Conservation (phyloP, 2,329 filamentous ascomycete species). For the Ophiostoma populinum region DNA sequence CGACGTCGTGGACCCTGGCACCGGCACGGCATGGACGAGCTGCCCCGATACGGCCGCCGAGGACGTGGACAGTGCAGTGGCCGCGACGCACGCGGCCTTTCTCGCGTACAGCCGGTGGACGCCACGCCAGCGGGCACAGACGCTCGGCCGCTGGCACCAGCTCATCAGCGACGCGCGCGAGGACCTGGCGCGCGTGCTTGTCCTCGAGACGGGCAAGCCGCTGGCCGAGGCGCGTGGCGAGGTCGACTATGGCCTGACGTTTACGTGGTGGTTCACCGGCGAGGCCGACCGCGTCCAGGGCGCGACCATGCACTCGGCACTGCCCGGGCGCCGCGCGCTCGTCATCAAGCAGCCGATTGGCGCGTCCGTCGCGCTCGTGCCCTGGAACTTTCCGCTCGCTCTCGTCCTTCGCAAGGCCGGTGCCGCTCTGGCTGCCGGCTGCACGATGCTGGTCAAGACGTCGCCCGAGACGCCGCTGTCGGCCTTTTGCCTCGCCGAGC, state of each 20-base stretch:
- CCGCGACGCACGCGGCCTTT: slow-evolving; percentile 21
- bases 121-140: slow-evolving; percentile 19
- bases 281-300: slow-evolving; percentile 37
- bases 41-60: slow-evolving; percentile 28
- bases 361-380: slow-evolving; percentile 49
- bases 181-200: slow-evolving; percentile 23
- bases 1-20: slow-evolving; percentile 35
- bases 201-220: slow-evolving; percentile 39
- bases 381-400: slow-evolving; percentile 57
- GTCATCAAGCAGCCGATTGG: slow-evolving; percentile 62
- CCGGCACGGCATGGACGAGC: slow-evolving; percentile 29
- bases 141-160: slow-evolving; percentile 20
- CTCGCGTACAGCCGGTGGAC: slow-evolving; percentile 21
- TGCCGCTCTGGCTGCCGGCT: slow-evolving; percentile 53
- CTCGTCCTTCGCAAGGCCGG: slow-evolving; percentile 50
- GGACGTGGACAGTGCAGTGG: slow-evolving; percentile 22
- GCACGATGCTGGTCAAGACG: slow-evolving; percentile 58
- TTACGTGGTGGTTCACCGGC: slow-evolving; percentile 39
- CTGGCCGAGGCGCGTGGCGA: slow-evolving; percentile 35
- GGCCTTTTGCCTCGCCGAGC: slow-evolving; percentile 48
- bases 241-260: slow-evolving; percentile 35
- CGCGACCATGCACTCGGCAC: slow-evolving; percentile 37
- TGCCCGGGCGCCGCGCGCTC: slow-evolving; percentile 46
- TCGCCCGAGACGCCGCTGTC: slow-evolving; percentile 61
- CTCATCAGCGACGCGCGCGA: slow-evolving; percentile 20